These are phyloP conservation scores for Anacardium occidentale DNA, from an alignment of 345 rosid species.

Conservation along the genomic window DNA sequence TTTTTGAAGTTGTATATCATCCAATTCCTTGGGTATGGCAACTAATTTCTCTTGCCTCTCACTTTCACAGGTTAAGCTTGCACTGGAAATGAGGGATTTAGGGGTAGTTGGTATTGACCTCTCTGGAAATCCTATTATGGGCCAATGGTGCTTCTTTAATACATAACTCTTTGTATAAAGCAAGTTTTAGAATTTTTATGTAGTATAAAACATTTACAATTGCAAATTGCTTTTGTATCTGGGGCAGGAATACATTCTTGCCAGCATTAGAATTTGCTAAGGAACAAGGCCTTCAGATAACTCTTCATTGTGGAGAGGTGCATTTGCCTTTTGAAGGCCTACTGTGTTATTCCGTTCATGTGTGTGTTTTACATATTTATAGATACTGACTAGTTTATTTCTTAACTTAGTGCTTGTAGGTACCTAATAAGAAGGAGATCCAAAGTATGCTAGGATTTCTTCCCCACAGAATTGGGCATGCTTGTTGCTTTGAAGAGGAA, in stretches of 20 bases:
- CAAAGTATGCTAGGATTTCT: slow-evolving; percentile 78
- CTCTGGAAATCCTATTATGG: slow-evolving; percentile 90
- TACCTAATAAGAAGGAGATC: slow-evolving; percentile 77
- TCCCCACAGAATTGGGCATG: slow-evolving; percentile 92
- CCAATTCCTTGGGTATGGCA: background rate
- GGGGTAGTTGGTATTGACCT: slow-evolving; percentile 95
- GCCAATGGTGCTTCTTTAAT: slow-evolving; percentile 60
- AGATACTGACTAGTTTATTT: slow-evolving; percentile 32
- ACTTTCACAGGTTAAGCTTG: slow-evolving; percentile 75
- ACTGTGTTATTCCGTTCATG: background rate
- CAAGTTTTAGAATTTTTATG: background rate
- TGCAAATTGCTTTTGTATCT: slow-evolving; percentile 20
- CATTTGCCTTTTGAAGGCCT: slow-evolving; percentile 22
- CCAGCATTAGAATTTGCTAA: slow-evolving; percentile 75
- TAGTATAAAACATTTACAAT: background rate
- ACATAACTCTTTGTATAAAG: background rate
- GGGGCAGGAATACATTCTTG: slow-evolving; percentile 69
- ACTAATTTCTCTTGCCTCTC: slow-evolving; percentile 5
- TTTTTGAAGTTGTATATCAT: slow-evolving; percentile 8
- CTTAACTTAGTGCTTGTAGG: slow-evolving; percentile 76
- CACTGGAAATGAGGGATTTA: slow-evolving; percentile 67
- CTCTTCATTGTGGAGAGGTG: slow-evolving; percentile 99
- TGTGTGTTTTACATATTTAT: slow-evolving; percentile 14
- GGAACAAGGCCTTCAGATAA: slow-evolving; percentile 69
- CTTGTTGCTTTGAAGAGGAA: slow-evolving; percentile 62